These are phyloP conservation scores for Dillenia turbinata DNA, from an alignment of 164 flowering plant genomes.

Conservation along the genomic window DNA sequence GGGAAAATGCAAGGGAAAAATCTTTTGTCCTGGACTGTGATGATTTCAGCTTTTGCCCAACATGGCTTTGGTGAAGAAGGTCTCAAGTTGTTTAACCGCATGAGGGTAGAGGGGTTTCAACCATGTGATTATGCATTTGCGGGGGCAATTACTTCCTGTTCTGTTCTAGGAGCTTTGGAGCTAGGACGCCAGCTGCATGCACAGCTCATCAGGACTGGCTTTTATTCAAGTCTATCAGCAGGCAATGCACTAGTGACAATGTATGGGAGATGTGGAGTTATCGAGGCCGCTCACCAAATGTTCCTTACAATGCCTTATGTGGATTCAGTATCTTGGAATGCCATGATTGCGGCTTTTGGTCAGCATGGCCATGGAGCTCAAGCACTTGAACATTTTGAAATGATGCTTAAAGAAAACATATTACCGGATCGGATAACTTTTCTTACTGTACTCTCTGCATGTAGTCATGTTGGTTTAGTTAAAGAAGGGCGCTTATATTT, in stretches of 20 bases:
- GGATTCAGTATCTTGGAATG: slow-evolving; percentile 58
- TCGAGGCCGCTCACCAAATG: slow-evolving; percentile 45
- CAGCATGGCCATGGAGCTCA: slow-evolving; percentile 71
- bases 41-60: slow-evolving; percentile 65
- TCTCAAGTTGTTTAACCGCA: slow-evolving; percentile 52
- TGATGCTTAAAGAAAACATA: slow-evolving; percentile 55
- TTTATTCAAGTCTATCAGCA: slow-evolving; percentile 67
- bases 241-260: slow-evolving; percentile 74
- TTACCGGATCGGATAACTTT: slow-evolving; percentile 68
- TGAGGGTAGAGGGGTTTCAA: slow-evolving; percentile 44
- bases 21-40: slow-evolving; percentile 45
- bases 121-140: slow-evolving; percentile 81
- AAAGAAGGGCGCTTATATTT: slow-evolving; percentile 58
- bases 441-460: slow-evolving; percentile 73
- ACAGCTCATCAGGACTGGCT: slow-evolving; percentile 48
- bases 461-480: slow-evolving; percentile 76
- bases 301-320: slow-evolving; percentile 53
- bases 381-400: slow-evolving; percentile 54
- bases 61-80: slow-evolving; percentile 71
- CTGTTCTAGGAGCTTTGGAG: slow-evolving; percentile 67
- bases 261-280: slow-evolving; percentile 77
- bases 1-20: slow-evolving; percentile 33
- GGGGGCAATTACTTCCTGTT: slow-evolving; percentile 64
- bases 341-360: slow-evolving; percentile 66
- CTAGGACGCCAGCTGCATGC: slow-evolving; percentile 75